A percentile compares a stretch with the other conserved stretches of the same genome.
phyloP scores from a whole-genome alignment of 1,139 yeast genomes.

The Wickerhamomyces sp. region DNA sequence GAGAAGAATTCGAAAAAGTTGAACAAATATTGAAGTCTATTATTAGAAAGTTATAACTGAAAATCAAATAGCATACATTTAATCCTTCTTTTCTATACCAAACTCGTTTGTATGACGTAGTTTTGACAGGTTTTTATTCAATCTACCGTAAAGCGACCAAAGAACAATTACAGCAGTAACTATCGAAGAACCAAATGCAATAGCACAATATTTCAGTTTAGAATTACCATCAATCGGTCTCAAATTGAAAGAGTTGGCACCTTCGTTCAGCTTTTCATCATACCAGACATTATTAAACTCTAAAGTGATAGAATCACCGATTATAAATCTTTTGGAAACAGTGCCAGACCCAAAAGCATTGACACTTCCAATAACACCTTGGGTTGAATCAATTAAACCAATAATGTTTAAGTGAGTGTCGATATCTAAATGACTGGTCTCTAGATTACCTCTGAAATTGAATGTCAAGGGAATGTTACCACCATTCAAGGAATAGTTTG shows the following conservation, averaged over 20 bases:
- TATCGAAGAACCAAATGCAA: conserved; percentile 26
- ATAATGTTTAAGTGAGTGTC: conserved; percentile 57
- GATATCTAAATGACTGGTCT: conserved; percentile 66
- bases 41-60: conserved; percentile 27
- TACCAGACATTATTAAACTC: conserved; percentile 61
- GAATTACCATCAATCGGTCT: conserved; percentile 1
- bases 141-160: conserved; percentile 38
- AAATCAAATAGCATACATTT: neutral
- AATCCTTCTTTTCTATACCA: conserved; percentile 21
- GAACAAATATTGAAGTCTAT: conserved; percentile 29
- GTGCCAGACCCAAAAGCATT: conserved; percentile 63
- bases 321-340: conserved; percentile 55
- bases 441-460: conserved; percentile 63
- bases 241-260: conserved; percentile 7
- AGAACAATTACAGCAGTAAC: conserved; percentile 35
- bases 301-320: conserved; percentile 60
- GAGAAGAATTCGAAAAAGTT: conserved; percentile 27
- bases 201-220: conserved; percentile 3
- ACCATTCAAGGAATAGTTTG: conserved; percentile 42
- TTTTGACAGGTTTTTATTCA: conserved; percentile 30
- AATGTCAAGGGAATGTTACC: conserved; percentile 59
- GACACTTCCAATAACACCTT: conserved; percentile 46
- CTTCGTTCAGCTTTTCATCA: conserved; percentile 10
- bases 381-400: conserved; percentile 36
- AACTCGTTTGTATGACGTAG: conserved; percentile 20